Percentiles rank a stretch among this genome's conserved stretches.
phyloP scores from a whole-genome alignment of 129 eudicot species.

The Silybum marianum region DNA sequence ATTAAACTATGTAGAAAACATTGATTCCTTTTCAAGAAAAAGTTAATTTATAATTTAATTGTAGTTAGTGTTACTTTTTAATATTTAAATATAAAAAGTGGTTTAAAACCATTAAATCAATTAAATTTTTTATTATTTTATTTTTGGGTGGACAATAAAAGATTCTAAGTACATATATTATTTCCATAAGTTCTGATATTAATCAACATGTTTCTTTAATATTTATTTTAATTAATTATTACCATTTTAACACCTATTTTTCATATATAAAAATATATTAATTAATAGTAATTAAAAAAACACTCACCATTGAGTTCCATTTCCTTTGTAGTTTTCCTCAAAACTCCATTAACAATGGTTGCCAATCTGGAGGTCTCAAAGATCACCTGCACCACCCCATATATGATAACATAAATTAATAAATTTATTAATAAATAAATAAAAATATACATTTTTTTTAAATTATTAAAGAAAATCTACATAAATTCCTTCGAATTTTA shows the following conservation, averaged over 20 bases:
- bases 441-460: not conserved
- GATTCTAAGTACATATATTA: not conserved
- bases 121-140: not conserved
- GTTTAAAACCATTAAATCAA: not conserved
- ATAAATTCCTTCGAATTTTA: conserved; percentile 8
- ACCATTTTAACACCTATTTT: not conserved
- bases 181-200: not conserved
- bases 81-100: not conserved
- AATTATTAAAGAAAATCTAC: conserved; percentile 21
- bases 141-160: conserved; percentile 1
- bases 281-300: not conserved
- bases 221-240: not conserved
- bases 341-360: conserved; percentile 93
- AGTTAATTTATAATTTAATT: not conserved
- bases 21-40: conserved; percentile 20
- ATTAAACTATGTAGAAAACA: not conserved
- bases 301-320: conserved; percentile 96
- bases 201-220: not conserved
- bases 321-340: conserved; percentile 92
- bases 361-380: conserved; percentile 98
- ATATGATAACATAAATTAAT: conserved; percentile 24
- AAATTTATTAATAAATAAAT: not conserved
- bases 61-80: not conserved
- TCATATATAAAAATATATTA: not conserved
- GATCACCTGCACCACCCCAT: conserved; percentile 67